Conservation (phyloP, 768 basidiomycete genomes). For the Cystofilobasidium capitatum region DNA sequence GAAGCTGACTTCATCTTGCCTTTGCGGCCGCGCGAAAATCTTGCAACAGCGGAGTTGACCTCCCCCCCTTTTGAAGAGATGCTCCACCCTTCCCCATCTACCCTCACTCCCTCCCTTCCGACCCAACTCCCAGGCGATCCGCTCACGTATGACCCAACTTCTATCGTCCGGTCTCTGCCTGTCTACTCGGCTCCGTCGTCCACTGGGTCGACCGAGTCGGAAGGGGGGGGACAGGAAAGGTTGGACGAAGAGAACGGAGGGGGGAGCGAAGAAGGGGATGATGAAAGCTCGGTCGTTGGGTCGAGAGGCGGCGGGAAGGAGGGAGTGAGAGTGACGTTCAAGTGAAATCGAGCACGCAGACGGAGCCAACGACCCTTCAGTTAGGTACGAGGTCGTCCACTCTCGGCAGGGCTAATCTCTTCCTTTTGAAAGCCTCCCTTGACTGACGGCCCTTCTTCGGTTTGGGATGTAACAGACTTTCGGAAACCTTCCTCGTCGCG, state of each 20-base stretch:
- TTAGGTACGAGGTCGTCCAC: background rate
- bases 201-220: background rate
- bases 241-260: background rate
- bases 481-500: too few species aligned
- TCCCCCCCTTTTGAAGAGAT: too few species aligned
- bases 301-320: background rate
- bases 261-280: background rate
- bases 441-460: background rate
- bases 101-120: background rate
- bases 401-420: background rate
- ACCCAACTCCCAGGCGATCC: background rate
- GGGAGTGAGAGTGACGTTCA: too few species aligned
- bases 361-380: too few species aligned
- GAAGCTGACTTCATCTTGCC: too few species aligned
- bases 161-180: background rate
- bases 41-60: too few species aligned
- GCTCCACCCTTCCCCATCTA: too few species aligned
- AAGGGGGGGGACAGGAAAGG: too few species aligned
- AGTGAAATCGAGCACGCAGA: too few species aligned
- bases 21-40: too few species aligned
- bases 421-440: background rate
- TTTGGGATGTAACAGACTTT: too few species aligned
- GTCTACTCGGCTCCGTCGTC: background rate
- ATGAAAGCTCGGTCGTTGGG: background rate
- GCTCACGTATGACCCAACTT: background rate